Evolutionary conservation across 495 filamentous ascomycete genomes (phyloP), one percentile per base, ranked within the genome.

Genomic region (Thermochaetoides thermophila): DNA sequence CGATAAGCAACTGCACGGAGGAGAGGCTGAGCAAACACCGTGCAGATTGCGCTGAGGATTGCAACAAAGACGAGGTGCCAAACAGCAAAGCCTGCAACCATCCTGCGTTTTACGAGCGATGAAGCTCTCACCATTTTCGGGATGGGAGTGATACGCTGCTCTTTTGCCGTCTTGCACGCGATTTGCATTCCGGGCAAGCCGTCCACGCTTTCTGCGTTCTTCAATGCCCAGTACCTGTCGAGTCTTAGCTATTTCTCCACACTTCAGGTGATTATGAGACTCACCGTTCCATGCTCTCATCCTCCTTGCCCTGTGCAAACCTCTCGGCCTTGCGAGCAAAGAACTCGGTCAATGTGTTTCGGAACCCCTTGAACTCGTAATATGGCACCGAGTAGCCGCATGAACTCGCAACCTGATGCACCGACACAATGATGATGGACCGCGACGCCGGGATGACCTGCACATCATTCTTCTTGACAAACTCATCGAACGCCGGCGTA

Each of bases 351-450:
- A 74, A 43, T 1, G 53, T 60, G 9, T 45, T 52, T 12, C 69
- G 52, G 35, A 55, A 63, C 7, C 49, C 56, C 31, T 58, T 62
- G 42, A 69, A 73, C 17, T 67, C 61, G 45, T 56, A 71, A 19
- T 49, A 55, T 4, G 69, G 68, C 26, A 73, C 64, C 8, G 55
- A 63, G 39, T 63, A 73, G 0, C 69, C 69, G 37, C 69, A 74
- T 5, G 56, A 60, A 35, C 33, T 54, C 0, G 56, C 60, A 9
- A 74, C 79, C 52, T 83, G 76, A 50, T 70, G 78, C 19, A 84
- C 51, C 44, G 76, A 61, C 30, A 84, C 55, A 14, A 74, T 22
- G 27, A 84, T 69, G 12, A 84, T 60, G 12, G 76, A 73, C 12
- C 81, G 60, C 4, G 63, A 62, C 0, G 73, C 75, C 0, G 55